Conservation (phyloP, 2,329 filamentous ascomycete genomes). For the Acarospora socialis region DNA sequence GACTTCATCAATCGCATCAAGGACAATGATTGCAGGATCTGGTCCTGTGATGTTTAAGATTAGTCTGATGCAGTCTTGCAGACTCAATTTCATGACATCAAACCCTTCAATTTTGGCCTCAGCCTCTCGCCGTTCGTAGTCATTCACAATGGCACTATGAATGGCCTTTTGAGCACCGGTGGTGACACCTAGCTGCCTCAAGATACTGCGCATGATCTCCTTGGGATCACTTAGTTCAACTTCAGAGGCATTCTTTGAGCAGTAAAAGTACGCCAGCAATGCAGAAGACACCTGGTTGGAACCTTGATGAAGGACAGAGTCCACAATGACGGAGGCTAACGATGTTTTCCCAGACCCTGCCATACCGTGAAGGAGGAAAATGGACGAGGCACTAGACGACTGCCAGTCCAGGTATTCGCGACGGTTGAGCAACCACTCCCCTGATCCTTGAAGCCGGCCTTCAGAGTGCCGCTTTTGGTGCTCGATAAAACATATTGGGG, state of each 20-base stretch:
- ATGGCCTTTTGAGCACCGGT: conserved; percentile 1
- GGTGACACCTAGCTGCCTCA: conserved; percentile 9
- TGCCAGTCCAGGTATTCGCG: conserved; percentile 11
- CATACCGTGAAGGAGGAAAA: conserved; percentile 15
- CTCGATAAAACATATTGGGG: conserved; percentile 7
- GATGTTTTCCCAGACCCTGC: conserved; percentile 15
- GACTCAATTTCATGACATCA: conserved; percentile 1
- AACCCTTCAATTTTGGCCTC: conserved; percentile 5
- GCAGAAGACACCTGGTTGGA: neutral
- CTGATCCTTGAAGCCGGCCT: conserved; percentile 7
- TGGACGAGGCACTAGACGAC: conserved; percentile 8
- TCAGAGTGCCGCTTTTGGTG: conserved; percentile 12
- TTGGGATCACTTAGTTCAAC: conserved; percentile 8
- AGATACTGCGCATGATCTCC: conserved; percentile 10
- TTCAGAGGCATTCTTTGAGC: conserved; percentile 6
- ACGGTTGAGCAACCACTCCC: conserved; percentile 13
- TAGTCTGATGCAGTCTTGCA: conserved; percentile 4
- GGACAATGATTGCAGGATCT: conserved; percentile 6
- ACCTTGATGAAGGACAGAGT: conserved; percentile 3
- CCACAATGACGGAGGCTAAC: conserved; percentile 11
- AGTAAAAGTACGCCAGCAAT: conserved; percentile 9
- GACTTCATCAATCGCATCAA: conserved; percentile 11
- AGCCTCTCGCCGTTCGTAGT: neutral
- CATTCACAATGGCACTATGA: neutral
- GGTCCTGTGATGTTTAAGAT: conserved; percentile 6